Base-by-base conservation (phyloP, 2,329 filamentous ascomycete genomes). In the Thermothelomyces thermophilus region DNA sequence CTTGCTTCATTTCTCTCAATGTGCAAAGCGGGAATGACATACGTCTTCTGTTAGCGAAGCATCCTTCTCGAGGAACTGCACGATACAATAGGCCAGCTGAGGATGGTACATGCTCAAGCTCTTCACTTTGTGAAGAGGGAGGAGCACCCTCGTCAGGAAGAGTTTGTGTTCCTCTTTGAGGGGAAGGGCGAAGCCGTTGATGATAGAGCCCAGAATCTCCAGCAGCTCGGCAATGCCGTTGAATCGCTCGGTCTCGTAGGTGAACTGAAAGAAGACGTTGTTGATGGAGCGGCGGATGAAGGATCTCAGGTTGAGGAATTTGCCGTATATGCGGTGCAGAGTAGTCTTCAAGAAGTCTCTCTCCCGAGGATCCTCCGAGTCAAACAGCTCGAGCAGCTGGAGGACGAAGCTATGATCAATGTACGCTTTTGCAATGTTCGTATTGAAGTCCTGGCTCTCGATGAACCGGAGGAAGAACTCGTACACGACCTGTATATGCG, bases 251-350 rank as follows among this genome's bases (percentile, higher is more conserved):
- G 93, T 98, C 70, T 98, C 93, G 67, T 98, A 98, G 53, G 90
- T 90, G 69, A 98, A 98, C 66, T 98, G 93, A 78, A 98, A 98
- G 73, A 98, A 98, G 62, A 98, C 93, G 64, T 98, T 97, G 80
- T 98, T 98, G 78, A 98, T 98, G 50, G 93, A 98, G 62, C 93
- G 83, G 64, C 93, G 82, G 64, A 98, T 98, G 69, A 95, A 98
- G 26, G 93, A 97, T 53, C 93, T 85, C 56, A 98, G 77, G 68
- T 98, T 98, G 62, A 98, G 79, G 71, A 98, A 98, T 73, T 98
- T 98, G 64, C 93, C 93, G 66, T 98, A 98, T 66, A 98, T 98
- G 55, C 93, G 83, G 70, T 98, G 93, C 48, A 98, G 76, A 0
- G 93, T 98, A 0, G 93, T 98, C 76, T 98, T 98, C 58, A 98